These are phyloP conservation scores for Penicillium verrucosum DNA, from an alignment of 2,329 filamentous ascomycete genomes.

Conservation along the genomic window DNA sequence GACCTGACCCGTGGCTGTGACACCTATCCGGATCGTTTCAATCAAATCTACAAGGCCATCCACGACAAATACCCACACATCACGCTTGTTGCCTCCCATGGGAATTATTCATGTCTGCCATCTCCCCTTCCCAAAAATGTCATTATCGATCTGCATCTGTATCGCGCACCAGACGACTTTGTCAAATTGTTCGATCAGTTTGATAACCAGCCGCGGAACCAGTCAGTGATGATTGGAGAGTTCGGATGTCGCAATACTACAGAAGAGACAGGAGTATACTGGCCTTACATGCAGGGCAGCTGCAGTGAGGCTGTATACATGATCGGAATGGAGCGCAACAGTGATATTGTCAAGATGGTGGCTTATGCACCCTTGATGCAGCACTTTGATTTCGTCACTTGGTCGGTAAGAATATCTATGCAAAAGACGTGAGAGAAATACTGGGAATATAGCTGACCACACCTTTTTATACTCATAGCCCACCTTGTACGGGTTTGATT, in stretches of 20 bases:
- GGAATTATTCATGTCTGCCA: conserved; percentile 29
- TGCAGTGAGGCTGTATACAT: conserved; percentile 64
- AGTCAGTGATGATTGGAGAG: conserved; percentile 33
- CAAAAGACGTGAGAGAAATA: background rate
- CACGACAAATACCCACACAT: conserved; percentile 54
- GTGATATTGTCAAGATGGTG: conserved; percentile 36
- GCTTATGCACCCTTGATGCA: conserved; percentile 39
- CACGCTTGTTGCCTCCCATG: conserved; percentile 51
- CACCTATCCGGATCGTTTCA: conserved; percentile 56
- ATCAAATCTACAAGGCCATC: conserved; percentile 59
- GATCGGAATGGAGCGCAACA: conserved; percentile 49
- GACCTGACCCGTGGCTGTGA: conserved; percentile 53
- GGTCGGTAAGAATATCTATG: conserved; percentile 29
- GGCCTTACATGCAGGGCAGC: conserved; percentile 44
- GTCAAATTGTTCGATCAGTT: conserved; percentile 53
- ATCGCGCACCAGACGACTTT: conserved; percentile 50
- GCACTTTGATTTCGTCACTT: conserved; percentile 34
- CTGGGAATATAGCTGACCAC: background rate
- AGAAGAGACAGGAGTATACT: conserved; percentile 17
- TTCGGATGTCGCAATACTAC: conserved; percentile 29
- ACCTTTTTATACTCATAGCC: conserved; percentile 17
- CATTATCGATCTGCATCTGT: conserved; percentile 52
- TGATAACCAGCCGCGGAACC: conserved; percentile 48
- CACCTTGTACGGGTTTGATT: conserved; percentile 34
- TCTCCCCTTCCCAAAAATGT: conserved; percentile 35